phyloP scores from a whole-genome alignment of 306 rosid genomes.

The Hippophae rhamnoides region DNA sequence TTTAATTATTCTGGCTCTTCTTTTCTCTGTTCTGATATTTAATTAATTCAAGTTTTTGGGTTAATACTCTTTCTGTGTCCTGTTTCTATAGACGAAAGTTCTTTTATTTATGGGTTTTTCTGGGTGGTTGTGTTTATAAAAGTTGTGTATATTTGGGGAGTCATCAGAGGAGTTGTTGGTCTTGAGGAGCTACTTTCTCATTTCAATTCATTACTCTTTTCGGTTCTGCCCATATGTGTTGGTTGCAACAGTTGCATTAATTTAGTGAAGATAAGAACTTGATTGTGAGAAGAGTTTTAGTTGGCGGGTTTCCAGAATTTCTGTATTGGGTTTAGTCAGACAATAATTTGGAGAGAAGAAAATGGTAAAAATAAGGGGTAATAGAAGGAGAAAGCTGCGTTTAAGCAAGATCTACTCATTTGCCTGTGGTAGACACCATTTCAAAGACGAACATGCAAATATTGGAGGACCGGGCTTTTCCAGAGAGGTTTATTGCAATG shows the following conservation, averaged over 20 bases:
- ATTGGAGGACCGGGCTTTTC: conserved; percentile 67
- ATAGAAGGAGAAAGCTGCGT: conserved; percentile 39
- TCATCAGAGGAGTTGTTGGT: not conserved
- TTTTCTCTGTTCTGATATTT: not conserved
- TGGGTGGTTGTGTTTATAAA: conserved; percentile 17
- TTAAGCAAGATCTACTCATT: conserved; percentile 76
- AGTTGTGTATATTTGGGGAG: conserved; percentile 16
- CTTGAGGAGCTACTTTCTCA: not conserved
- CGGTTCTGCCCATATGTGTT: not conserved
- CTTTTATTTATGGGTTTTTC: not conserved
- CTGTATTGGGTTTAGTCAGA: conserved; percentile 3
- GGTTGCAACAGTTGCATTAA: conserved; percentile 4
- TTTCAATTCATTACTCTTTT: not conserved
- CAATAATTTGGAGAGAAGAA: not conserved
- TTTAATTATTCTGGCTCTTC: conserved; percentile 6
- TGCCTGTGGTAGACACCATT: conserved; percentile 42
- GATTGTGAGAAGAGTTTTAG: not conserved
- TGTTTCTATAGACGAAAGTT: not conserved
- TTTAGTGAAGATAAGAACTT: conserved; percentile 4
- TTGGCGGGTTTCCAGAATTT: conserved; percentile 10
- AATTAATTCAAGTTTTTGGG: not conserved
- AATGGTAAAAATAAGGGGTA: conserved; percentile 31
- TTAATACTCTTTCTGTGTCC: conserved; percentile 7
- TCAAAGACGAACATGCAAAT: conserved; percentile 50
- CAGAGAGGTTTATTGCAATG: conserved; percentile 57